A percentile compares a stretch with the other conserved stretches of the same genome.
Conservation (phyloP, 768 basidiomycete species). For the Boletus fagicola region DNA sequence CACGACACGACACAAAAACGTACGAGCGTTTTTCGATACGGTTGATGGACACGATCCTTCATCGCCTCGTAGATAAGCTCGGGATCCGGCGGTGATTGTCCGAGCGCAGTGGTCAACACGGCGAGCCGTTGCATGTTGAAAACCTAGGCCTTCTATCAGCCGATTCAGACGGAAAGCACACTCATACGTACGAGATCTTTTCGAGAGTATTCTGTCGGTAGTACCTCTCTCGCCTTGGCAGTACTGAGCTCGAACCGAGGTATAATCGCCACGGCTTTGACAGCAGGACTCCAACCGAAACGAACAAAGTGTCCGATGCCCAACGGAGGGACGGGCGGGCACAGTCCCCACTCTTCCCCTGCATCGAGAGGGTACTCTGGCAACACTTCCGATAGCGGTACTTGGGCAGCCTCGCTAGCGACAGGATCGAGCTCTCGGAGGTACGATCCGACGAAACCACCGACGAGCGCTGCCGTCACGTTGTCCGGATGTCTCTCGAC, state of each 20-base stretch:
- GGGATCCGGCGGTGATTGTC: constrained; percentile 86
- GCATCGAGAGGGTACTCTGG: constrained; percentile 96
- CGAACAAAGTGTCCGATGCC: constrained; percentile 95
- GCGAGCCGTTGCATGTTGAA: constrained; percentile 97
- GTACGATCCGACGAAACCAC: constrained; percentile 97
- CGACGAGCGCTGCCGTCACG: constrained; percentile 94
- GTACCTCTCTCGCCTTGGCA: constrained; percentile 85
- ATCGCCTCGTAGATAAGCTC: constrained; percentile 99
- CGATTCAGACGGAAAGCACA: not conserved
- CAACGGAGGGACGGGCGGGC: constrained; percentile 82
- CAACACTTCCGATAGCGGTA: constrained; percentile 92
- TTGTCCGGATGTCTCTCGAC: constrained; percentile 99
- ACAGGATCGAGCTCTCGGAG: constrained; percentile 81
- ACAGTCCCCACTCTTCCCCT: constrained; percentile 83
- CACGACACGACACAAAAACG: constrained; percentile 26
- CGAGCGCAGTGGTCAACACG: constrained; percentile 92
- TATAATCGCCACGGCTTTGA: constrained; percentile 92
- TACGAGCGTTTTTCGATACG: constrained; percentile 86
- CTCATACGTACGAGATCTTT: constrained; percentile 71
- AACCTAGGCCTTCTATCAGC: constrained; percentile 52
- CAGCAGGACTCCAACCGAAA: constrained; percentile 79
- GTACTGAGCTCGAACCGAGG: constrained; percentile 96
- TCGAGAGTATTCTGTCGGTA: constrained; percentile 82
- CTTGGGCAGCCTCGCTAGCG: constrained; percentile 80
- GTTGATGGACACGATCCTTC: constrained; percentile 98